A percentile compares a stretch with the other conserved stretches of the same genome.
Conservation (phyloP, 2,329 filamentous ascomycete species). For the Eutypella sp. region DNA sequence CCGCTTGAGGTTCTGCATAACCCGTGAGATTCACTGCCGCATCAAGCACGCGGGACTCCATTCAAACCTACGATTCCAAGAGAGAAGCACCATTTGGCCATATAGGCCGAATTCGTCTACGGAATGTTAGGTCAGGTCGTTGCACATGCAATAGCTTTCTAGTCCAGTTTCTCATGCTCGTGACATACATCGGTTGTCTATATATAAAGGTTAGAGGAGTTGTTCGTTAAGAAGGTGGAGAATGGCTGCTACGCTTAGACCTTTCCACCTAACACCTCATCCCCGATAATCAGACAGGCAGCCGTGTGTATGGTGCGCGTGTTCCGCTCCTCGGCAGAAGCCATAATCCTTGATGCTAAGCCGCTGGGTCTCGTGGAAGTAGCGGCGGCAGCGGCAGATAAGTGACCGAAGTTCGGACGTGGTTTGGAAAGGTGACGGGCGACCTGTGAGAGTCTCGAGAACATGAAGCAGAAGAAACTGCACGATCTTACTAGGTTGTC, state of each 20-base stretch:
- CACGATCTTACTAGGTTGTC: too few species aligned
- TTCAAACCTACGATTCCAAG: constrained; percentile 50
- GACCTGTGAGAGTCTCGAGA: constrained; percentile 69
- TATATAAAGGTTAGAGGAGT: constrained; percentile 7
- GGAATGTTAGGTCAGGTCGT: constrained; percentile 9
- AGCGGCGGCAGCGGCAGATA: constrained; percentile 29
- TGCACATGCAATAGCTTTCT: too few species aligned
- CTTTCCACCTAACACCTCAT: constrained; percentile 94
- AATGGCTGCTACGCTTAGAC: constrained; percentile 43
- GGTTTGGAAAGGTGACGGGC: constrained; percentile 65
- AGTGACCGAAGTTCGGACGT: constrained; percentile 51
- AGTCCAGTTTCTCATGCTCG: too few species aligned
- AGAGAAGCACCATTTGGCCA: constrained; percentile 61
- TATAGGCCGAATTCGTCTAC: constrained; percentile 59
- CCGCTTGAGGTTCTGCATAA: constrained; percentile 62
- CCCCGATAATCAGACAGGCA: constrained; percentile 91
- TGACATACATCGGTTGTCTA: constrained; percentile 31
- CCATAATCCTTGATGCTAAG: constrained; percentile 36
- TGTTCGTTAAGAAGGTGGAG: constrained; percentile 12
- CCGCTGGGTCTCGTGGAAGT: constrained; percentile 21
- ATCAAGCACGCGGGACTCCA: background rate
- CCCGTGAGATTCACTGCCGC: constrained; percentile 5
- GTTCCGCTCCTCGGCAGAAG: constrained; percentile 49
- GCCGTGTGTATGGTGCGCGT: constrained; percentile 77
- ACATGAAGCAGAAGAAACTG: constrained; percentile 59